Evolutionary conservation across 2,329 filamentous ascomycete genomes (phyloP).

Genomic region (Thielaviopsis cerberus): DNA sequence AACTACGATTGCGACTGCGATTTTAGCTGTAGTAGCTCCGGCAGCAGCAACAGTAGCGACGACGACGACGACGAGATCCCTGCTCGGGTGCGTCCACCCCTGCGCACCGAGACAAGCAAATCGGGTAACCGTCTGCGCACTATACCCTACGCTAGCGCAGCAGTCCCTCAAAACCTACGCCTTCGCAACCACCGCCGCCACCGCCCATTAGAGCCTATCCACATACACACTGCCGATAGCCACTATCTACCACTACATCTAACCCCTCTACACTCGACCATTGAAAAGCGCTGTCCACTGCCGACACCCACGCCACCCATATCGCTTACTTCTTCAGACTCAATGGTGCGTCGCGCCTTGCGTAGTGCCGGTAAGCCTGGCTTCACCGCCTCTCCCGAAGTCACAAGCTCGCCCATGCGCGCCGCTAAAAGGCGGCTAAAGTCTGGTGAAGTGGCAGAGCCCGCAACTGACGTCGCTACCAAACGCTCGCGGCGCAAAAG

Average conservation of each 20-base stretch:
- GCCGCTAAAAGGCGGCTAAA: background rate
- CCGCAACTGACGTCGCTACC: background rate
- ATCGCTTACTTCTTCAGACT: background rate
- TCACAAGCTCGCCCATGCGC: no score
- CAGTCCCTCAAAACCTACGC: background rate
- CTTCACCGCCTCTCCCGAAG: no score
- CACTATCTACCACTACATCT: background rate
- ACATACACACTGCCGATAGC: background rate
- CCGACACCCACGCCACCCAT: background rate
- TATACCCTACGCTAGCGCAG: constrained; percentile 2
- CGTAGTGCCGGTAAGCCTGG: no score
- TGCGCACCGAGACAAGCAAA: constrained; percentile 4
- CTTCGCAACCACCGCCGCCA: background rate
- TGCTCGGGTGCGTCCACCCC: constrained; percentile 4
- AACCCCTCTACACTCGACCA: background rate
- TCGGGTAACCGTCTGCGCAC: background rate
- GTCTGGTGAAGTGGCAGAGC: background rate
- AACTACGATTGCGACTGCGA: background rate
- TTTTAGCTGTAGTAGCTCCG: background rate
- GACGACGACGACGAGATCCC: constrained; percentile 10
- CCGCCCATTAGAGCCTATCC: background rate
- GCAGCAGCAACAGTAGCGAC: background rate
- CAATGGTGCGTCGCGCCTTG: background rate
- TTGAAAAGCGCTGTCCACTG: background rate
- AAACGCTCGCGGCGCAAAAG: background rate